Evolutionary conservation across 2,329 filamentous ascomycete genomes (phyloP).

Genomic region (Tolypocladium guangdongense): DNA sequence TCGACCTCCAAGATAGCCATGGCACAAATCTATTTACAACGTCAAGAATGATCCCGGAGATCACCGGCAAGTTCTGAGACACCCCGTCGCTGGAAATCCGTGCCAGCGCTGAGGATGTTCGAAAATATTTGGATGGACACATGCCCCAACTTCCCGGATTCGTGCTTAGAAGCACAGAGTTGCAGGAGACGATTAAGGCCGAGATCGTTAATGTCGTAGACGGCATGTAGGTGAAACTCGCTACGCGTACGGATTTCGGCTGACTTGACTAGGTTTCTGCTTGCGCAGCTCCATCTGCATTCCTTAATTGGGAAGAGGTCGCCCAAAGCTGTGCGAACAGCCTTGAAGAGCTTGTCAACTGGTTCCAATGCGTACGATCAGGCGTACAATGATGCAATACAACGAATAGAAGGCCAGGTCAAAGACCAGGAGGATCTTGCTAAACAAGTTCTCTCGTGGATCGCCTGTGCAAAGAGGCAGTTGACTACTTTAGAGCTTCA

Average conservation of each 20-base stretch:
- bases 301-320: slow-evolving; percentile 12
- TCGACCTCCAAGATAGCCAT: no score
- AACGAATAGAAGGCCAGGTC: slow-evolving; percentile 28
- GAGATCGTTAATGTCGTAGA: background rate
- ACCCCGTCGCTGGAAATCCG: no score
- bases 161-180: no score
- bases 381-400: slow-evolving; percentile 30
- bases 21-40: no score
- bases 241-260: background rate
- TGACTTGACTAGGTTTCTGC: slow-evolving; percentile 7
- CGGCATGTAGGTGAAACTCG: background rate
- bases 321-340: slow-evolving; percentile 17
- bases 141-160: no score
- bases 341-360: slow-evolving; percentile 19
- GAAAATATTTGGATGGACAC: no score
- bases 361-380: slow-evolving; percentile 20
- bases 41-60: no score
- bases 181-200: no score
- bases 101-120: no score
- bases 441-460: slow-evolving; percentile 17
- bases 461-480: no score
- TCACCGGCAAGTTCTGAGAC: no score
- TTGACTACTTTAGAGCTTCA: background rate
- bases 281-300: slow-evolving; percentile 10
- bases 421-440: slow-evolving; percentile 17